phyloP scores from a whole-genome alignment of 768 basidiomycete species.

The Pulveroboletus frians region DNA sequence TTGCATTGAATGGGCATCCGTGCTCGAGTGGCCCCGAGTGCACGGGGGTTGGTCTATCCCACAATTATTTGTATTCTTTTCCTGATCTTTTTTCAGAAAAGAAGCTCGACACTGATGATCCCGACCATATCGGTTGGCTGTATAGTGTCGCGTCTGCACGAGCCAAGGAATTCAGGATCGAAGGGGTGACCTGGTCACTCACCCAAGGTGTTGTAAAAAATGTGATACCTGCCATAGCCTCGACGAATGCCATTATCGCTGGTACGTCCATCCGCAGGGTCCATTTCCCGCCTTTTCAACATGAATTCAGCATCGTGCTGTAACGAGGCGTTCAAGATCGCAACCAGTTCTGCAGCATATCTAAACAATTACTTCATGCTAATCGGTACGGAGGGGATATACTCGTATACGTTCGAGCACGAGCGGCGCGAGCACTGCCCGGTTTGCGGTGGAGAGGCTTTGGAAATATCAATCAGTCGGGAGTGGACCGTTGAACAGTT shows the following conservation, averaged over 20 bases:
- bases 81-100: conserved; percentile 47
- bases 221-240: conserved; percentile 98
- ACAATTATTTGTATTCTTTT: not conserved
- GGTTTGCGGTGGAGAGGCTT: conserved; percentile 89
- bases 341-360: conserved; percentile 89
- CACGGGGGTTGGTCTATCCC: conserved; percentile 59
- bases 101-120: conserved; percentile 96
- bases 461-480: conserved; percentile 64
- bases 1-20: conserved; percentile 99
- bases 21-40: conserved; percentile 95
- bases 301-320: conserved; percentile 77
- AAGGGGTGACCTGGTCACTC: conserved; percentile 95
- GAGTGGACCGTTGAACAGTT: conserved; percentile 81
- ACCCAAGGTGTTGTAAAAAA: conserved; percentile 99
- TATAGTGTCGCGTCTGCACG: conserved; percentile 75
- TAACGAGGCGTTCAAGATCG: conserved; percentile 99
- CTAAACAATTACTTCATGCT: conserved; percentile 99
- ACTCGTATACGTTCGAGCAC: conserved; percentile 96
- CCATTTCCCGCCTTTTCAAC: conserved; percentile 2
- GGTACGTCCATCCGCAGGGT: conserved; percentile 42
- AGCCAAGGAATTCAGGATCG: conserved; percentile 93
- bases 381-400: conserved; percentile 93
- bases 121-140: conserved; percentile 94
- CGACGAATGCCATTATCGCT: conserved; percentile 97
- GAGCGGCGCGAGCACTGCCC: conserved; percentile 92